Conservation (phyloP, 257 asterid genomes). For the Osmanthus fragrans region DNA sequence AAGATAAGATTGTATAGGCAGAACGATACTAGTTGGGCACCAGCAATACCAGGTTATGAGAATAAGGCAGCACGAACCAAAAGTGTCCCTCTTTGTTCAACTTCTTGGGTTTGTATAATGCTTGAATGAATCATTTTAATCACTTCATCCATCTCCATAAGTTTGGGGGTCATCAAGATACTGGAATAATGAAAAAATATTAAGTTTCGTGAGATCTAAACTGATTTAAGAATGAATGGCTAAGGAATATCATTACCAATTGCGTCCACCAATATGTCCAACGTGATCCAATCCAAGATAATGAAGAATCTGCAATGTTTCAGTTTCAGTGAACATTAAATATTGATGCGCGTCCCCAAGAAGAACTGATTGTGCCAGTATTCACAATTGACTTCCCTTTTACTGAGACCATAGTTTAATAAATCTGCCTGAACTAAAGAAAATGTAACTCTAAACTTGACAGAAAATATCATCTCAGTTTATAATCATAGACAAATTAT, state of each 20-base stretch:
- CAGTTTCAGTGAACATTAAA: conserved; percentile 25
- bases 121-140: conserved; percentile 61
- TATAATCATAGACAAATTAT: conserved; percentile 5
- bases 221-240: conserved; percentile 6
- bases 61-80: conserved; percentile 88
- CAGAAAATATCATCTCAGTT: not conserved
- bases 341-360: not conserved
- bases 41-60: conserved; percentile 54
- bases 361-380: conserved; percentile 3
- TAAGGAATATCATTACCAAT: conserved; percentile 45
- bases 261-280: conserved; percentile 94
- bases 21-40: conserved; percentile 39
- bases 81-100: conserved; percentile 67
- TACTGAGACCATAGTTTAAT: not conserved
- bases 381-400: not conserved
- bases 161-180: conserved; percentile 79
- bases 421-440: not conserved
- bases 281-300: conserved; percentile 97
- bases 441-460: not conserved
- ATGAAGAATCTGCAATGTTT: conserved; percentile 80
- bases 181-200: conserved; percentile 38
- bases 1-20: conserved; percentile 7
- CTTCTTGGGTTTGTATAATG: conserved; percentile 38
- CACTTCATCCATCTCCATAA: conserved; percentile 85
- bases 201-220: conserved; percentile 21